Evolutionary conservation across 2,329 filamentous ascomycete species (phyloP).

Genomic region (Fusarium coffeatum): DNA sequence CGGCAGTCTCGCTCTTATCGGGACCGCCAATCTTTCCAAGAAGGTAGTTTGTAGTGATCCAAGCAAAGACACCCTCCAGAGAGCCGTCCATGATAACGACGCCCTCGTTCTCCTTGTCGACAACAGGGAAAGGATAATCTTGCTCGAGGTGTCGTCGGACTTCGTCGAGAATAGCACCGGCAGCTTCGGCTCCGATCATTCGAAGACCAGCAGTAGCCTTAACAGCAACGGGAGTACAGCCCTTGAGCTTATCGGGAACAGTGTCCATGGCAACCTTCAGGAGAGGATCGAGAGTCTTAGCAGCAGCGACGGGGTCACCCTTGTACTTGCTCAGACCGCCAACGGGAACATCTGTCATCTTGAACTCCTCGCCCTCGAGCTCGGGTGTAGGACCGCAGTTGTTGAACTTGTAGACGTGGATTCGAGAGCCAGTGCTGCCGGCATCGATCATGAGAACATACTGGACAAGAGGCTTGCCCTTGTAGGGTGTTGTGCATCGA

Average conservation of each 20-base stretch:
- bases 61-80: conserved; percentile 97
- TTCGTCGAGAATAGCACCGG: conserved; percentile 84
- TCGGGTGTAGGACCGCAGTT: conserved; percentile 97
- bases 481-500: conserved; percentile 85
- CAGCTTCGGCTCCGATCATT: conserved; percentile 83
- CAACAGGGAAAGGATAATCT: conserved; percentile 92
- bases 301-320: conserved; percentile 86
- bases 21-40: conserved; percentile 96
- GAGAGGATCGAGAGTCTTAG: conserved; percentile 87
- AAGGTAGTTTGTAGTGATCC: conserved; percentile 99
- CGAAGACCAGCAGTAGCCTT: conserved; percentile 96
- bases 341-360: conserved; percentile 87
- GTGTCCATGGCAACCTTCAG: conserved; percentile 86
- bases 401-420: conserved; percentile 99
- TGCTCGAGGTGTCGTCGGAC: conserved; percentile 88
- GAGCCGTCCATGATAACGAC: conserved; percentile 98
- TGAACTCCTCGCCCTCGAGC: conserved; percentile 90
- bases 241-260: conserved; percentile 88
- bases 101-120: conserved; percentile 84
- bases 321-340: conserved; percentile 90
- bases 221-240: conserved; percentile 95
- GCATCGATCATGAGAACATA: conserved; percentile 99
- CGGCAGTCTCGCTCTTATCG: conserved; percentile 89
- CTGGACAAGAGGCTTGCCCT: conserved; percentile 92
- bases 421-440: conserved; percentile 95